Conservation (phyloP, 352 stramenopile genomes). For the Globisporangium iwayamae region DNA sequence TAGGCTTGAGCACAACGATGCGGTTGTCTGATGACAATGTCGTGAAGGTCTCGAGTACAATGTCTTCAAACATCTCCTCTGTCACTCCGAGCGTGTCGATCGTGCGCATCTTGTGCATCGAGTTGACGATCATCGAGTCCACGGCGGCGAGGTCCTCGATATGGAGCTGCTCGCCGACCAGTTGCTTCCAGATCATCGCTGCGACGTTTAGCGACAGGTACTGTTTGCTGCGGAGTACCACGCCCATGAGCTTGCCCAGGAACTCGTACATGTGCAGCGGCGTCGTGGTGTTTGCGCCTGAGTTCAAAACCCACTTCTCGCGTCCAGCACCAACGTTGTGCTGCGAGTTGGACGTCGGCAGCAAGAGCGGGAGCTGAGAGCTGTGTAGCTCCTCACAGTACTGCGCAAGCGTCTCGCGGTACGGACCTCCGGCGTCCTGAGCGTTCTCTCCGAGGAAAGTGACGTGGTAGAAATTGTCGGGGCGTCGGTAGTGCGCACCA, state of each 20-base stretch:
- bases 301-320: constrained; percentile 91
- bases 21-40: constrained; percentile 83
- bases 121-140: constrained; percentile 88
- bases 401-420: constrained; percentile 82
- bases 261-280: constrained; percentile 88
- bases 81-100: constrained; percentile 77
- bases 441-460: constrained; percentile 86
- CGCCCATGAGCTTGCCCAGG: constrained; percentile 90
- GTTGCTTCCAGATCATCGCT: constrained; percentile 86
- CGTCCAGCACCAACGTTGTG: constrained; percentile 85
- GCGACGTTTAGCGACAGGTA: constrained; percentile 88
- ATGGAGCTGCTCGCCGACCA: constrained; percentile 68
- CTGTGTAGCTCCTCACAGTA: constrained; percentile 83
- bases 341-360: constrained; percentile 85
- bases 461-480: constrained; percentile 77
- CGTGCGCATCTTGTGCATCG: constrained; percentile 79
- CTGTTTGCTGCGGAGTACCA: constrained; percentile 82
- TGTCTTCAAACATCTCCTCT: constrained; percentile 87
- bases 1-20: constrained; percentile 64
- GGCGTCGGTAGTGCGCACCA: constrained; percentile 59
- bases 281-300: constrained; percentile 42
- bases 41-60: constrained; percentile 90
- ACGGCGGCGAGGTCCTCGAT: constrained; percentile 82
- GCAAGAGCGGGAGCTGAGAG: constrained; percentile 80
- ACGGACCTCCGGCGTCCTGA: constrained; percentile 81